phyloP scores from a whole-genome alignment of 768 basidiomycete genomes.

The Psilocybe cubensis region DNA sequence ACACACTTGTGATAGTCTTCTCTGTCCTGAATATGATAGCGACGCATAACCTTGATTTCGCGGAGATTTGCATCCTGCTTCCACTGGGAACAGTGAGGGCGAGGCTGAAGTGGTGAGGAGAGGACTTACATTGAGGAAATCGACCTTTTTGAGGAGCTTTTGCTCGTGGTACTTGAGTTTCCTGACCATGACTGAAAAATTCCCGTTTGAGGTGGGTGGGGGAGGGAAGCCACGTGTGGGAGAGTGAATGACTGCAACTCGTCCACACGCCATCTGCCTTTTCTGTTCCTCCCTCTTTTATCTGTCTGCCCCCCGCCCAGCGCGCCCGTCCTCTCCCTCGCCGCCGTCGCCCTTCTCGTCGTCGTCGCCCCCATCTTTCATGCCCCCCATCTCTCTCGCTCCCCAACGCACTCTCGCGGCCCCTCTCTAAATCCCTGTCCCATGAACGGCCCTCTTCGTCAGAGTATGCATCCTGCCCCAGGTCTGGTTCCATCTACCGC shows the following conservation, averaged over 20 bases:
- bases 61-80: constrained; percentile 91
- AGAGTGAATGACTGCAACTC: constrained; percentile 28
- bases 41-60: constrained; percentile 92
- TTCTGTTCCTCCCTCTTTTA: neutral
- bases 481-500: constrained; percentile 40
- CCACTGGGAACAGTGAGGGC: constrained; percentile 62
- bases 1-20: constrained; percentile 92
- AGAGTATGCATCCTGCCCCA: constrained; percentile 50
- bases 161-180: constrained; percentile 97
- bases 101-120: neutral
- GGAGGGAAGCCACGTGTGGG: constrained; percentile 41
- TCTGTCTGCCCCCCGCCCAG: constrained; percentile 18
- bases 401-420: neutral
- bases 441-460: constrained; percentile 52
- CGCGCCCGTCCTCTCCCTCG: constrained; percentile 12
- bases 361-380: constrained; percentile 12
- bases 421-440: constrained; percentile 2
- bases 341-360: neutral
- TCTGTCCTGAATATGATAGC: constrained; percentile 94
- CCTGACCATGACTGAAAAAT: constrained; percentile 67
- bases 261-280: neutral
- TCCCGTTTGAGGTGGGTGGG: constrained; percentile 21
- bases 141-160: constrained; percentile 93
- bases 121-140: constrained; percentile 83
- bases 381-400: constrained; percentile 7